Conservation (phyloP, 1,139 yeast species). For the Blastobotrys indianensis region DNA sequence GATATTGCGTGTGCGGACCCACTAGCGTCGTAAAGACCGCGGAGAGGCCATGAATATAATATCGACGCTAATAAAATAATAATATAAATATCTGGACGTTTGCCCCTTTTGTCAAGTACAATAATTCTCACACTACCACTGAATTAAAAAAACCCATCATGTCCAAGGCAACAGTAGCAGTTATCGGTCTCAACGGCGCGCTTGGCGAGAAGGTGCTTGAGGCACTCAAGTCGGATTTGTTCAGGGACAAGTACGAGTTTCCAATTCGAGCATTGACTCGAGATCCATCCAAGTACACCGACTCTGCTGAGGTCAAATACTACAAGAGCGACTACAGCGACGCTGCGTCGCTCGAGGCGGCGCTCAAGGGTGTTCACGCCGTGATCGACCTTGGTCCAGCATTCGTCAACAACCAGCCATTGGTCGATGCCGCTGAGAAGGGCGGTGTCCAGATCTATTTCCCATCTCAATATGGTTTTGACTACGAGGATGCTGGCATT, state of each 20-base stretch:
- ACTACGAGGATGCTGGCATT: conserved; percentile 23
- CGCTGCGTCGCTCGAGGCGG: conserved; percentile 27
- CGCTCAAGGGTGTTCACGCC: conserved; percentile 47
- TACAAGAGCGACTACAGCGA: conserved; percentile 15
- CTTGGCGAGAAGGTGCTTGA: conserved; percentile 45
- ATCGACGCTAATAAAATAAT: no score
- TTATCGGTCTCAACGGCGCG: conserved; percentile 49
- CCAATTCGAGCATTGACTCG: conserved; percentile 53
- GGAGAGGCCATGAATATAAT: no score
- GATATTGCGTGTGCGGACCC: no score
- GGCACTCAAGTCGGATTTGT: conserved; percentile 39
- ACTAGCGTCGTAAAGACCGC: no score
- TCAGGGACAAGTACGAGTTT: conserved; percentile 39
- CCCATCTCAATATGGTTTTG: conserved; percentile 59
- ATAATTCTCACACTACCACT: no score
- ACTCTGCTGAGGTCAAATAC: conserved; percentile 29
- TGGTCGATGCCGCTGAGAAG: conserved; percentile 37
- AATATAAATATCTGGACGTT: no score
- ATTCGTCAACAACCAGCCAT: conserved; percentile 16
- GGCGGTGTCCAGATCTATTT: conserved; percentile 49
- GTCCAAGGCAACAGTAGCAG: conserved; percentile 35
- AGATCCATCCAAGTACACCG: conserved; percentile 35
- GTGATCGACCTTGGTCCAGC: conserved; percentile 38
- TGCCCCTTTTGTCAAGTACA: no score
- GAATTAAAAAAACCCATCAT: no score